Evolutionary conservation across 192 early-diverging fungal genomes (phyloP), one percentile per base, ranked within the genome.

Genomic region (Rhizophagus sp.): DNA sequence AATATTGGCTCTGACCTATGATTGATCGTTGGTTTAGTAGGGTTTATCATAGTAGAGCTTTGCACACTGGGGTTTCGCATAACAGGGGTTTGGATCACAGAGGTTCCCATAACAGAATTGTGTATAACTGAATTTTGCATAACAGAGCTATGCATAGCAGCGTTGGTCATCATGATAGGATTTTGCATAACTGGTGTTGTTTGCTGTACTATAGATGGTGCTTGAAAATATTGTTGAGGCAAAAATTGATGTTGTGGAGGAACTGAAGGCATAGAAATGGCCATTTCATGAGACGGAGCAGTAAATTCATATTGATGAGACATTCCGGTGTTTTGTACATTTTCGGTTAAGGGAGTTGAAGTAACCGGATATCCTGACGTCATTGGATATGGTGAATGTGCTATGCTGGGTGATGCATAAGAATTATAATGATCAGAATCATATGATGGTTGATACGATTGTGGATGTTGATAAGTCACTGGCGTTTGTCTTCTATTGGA

Each of bases 201-300:
- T 19, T 57, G 75, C 10, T 36, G 66, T 19, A 27, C 12, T 19
- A 25, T 25, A 33, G 30, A 30, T 30, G 67, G 65, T 11, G 49
- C 69, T 64, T 80, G 50, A 57, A 15, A 57, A 57, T 57, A 57
- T 57, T 15, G 50, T 57, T 50, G 49, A 50, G 50, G 4, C 2
- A 57, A 17, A 57, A 47, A 47, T 47, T 47, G 44, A 47, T 57
- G 17, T 0, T 81, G 80, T 36, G 79, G 73, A 52, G 74, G 81
- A 69, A 81, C 44, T 4, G 80, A 75, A 57, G 13, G 50, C 13
- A 57, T 19, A 57, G 50, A 57, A 17, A 57, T 57, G 17, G 50
- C 13, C 17, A 19, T 17, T 19, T 57, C 50, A 19, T 57, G 50
- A 57, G 50, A 13, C 5, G 50, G 13, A 19, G 50, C 17, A 19